Evolutionary conservation across 2,329 filamentous ascomycete genomes (phyloP).

Genomic region (Cercospora nicotianae): DNA sequence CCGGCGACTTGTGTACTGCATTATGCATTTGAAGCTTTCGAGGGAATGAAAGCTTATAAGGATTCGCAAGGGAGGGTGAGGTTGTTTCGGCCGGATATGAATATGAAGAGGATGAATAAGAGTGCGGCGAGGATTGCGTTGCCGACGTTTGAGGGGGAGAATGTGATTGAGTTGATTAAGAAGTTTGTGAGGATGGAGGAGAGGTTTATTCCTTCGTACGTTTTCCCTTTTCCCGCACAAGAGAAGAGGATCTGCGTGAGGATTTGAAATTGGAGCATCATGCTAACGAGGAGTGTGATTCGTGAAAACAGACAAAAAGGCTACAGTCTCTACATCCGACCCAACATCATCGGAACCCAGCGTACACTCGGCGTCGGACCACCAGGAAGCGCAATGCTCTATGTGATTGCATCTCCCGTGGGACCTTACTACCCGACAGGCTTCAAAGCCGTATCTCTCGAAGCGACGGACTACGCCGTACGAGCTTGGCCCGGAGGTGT

Average conservation of each 20-base stretch:
- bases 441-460: slow-evolving; percentile 94
- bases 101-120: slow-evolving; percentile 93
- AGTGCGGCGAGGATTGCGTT: slow-evolving; percentile 89
- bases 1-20: slow-evolving; percentile 97
- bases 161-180: slow-evolving; percentile 77
- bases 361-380: slow-evolving; percentile 87
- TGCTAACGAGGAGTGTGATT: neutral
- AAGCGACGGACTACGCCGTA: slow-evolving; percentile 87
- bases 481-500: slow-evolving; percentile 97
- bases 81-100: slow-evolving; percentile 91
- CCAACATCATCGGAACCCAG: slow-evolving; percentile 97
- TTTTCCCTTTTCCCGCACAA: neutral
- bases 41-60: slow-evolving; percentile 99
- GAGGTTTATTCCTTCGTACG: slow-evolving; percentile 79
- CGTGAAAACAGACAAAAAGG: slow-evolving; percentile 57
- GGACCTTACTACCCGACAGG: slow-evolving; percentile 98
- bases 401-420: slow-evolving; percentile 92
- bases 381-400: slow-evolving; percentile 89
- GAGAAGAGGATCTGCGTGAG: neutral
- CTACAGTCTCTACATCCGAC: slow-evolving; percentile 93
- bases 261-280: neutral
- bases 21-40: slow-evolving; percentile 97
- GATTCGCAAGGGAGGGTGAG: slow-evolving; percentile 75
- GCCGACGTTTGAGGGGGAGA: slow-evolving; percentile 74
- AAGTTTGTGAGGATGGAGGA: slow-evolving; percentile 78